Percentiles rank a stretch among this genome's conserved stretches.
Evolutionary conservation across 345 rosid genomes (phyloP).

Genomic region (Turritis glabra): DNA sequence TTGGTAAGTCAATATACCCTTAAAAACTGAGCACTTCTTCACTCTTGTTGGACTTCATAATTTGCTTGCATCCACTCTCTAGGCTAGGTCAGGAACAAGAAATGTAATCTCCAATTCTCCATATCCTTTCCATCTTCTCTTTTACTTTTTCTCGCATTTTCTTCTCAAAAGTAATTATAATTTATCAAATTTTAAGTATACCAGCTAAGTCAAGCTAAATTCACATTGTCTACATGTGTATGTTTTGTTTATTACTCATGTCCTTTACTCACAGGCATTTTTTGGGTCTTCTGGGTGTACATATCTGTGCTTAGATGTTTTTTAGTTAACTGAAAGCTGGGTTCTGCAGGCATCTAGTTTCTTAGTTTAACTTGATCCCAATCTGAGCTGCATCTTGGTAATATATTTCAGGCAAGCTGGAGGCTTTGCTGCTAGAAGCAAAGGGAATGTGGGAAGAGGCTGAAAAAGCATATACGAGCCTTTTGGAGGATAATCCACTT

Average conservation of each 20-base stretch:
- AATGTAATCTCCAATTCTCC: background rate
- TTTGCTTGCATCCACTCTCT: constrained; percentile 1
- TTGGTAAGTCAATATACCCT: constrained; percentile 60
- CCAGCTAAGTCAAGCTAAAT: too few species aligned
- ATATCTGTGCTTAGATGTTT: too few species aligned
- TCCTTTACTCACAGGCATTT: too few species aligned
- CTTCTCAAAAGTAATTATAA: background rate
- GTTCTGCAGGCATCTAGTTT: constrained; percentile 10
- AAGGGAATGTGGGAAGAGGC: constrained; percentile 96
- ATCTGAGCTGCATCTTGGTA: constrained; percentile 26
- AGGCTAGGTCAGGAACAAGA: background rate
- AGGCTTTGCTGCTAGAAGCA: constrained; percentile 88
- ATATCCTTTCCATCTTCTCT: background rate
- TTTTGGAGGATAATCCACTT: constrained; percentile 85
- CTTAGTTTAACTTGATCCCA: constrained; percentile 4
- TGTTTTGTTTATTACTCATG: too few species aligned
- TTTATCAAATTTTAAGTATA: background rate
- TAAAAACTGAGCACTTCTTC: background rate
- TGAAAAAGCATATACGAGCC: constrained; percentile 78
- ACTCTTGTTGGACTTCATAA: constrained; percentile 3
- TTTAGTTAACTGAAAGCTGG: constrained; percentile 18
- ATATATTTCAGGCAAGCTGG: constrained; percentile 69
- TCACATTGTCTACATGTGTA: too few species aligned
- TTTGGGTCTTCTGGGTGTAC: too few species aligned
- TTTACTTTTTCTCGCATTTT: background rate